phyloP scores from a whole-genome alignment of 768 basidiomycete genomes.

The Termitomyces sp. region DNA sequence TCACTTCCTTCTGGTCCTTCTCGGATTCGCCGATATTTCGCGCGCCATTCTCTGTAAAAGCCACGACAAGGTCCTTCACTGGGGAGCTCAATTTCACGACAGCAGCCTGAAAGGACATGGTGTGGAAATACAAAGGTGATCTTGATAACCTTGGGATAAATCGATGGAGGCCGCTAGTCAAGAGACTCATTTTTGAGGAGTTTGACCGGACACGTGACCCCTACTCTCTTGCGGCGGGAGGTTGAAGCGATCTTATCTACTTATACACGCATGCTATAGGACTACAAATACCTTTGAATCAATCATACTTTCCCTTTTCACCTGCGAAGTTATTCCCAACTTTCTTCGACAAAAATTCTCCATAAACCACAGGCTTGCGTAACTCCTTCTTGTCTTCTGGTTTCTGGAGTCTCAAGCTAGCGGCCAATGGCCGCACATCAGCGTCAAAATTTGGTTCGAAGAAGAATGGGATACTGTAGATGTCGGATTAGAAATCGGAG shows the following conservation, averaged over 20 bases:
- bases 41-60: slow-evolving; percentile 37
- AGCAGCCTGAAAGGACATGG: slow-evolving; percentile 51
- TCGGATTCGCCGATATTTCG: slow-evolving; percentile 47
- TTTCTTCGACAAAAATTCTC: slow-evolving; percentile 70
- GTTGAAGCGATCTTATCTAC: not conserved
- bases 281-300: not conserved
- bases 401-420: slow-evolving; percentile 43
- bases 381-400: slow-evolving; percentile 14
- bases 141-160: slow-evolving; percentile 29
- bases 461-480: slow-evolving; percentile 79
- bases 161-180: slow-evolving; percentile 34
- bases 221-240: not conserved
- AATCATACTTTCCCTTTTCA: slow-evolving; percentile 33
- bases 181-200: slow-evolving; percentile 17
- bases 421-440: slow-evolving; percentile 55
- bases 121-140: slow-evolving; percentile 13
- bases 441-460: slow-evolving; percentile 89
- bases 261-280: not conserved
- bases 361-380: slow-evolving; percentile 56
- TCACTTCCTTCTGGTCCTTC: slow-evolving; percentile 57
- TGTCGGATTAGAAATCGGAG: not conserved
- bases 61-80: slow-evolving; percentile 52
- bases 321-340: slow-evolving; percentile 67
- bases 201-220: slow-evolving; percentile 13
- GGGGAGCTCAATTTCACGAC: slow-evolving; percentile 40